phyloP scores from a whole-genome alignment of 78 protist genomes.

The Dictyostelium intermedium region DNA sequence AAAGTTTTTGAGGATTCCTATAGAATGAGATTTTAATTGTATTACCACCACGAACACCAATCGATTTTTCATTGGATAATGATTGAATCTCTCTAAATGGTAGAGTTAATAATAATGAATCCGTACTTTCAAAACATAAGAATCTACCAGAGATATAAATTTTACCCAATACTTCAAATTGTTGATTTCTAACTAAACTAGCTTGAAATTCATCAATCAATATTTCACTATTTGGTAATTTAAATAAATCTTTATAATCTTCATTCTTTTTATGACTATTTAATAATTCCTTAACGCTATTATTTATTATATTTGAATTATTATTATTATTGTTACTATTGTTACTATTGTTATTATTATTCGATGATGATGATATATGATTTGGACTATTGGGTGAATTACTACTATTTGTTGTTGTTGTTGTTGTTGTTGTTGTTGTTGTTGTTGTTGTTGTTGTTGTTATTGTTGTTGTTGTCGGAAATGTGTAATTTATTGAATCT shows the following conservation, averaged over 20 bases:
- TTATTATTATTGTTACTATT: background rate
- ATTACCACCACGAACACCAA: background rate
- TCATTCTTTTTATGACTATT: constrained; percentile 47
- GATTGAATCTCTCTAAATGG: constrained; percentile 38
- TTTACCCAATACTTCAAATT: constrained; percentile 39
- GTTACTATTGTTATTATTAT: background rate
- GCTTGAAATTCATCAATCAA: constrained; percentile 54
- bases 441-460: background rate
- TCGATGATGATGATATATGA: background rate
- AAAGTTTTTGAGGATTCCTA: constrained; percentile 6
- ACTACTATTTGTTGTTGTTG: background rate
- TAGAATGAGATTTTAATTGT: background rate
- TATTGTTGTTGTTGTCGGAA: no score
- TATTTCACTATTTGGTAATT: constrained; percentile 25
- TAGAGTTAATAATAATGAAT: constrained; percentile 10
- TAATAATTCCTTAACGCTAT: constrained; percentile 36
- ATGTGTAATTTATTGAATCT: background rate
- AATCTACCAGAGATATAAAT: constrained; percentile 35
- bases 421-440: no score
- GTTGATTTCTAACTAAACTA: background rate
- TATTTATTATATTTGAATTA: background rate
- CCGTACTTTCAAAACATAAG: constrained; percentile 50
- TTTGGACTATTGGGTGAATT: background rate
- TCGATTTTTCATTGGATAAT: constrained; percentile 27
- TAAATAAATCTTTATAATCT: constrained; percentile 42